These are phyloP conservation scores for Nitzschia palea DNA, from an alignment of 108 stramenopile genomes.

Conservation along the genomic window DNA sequence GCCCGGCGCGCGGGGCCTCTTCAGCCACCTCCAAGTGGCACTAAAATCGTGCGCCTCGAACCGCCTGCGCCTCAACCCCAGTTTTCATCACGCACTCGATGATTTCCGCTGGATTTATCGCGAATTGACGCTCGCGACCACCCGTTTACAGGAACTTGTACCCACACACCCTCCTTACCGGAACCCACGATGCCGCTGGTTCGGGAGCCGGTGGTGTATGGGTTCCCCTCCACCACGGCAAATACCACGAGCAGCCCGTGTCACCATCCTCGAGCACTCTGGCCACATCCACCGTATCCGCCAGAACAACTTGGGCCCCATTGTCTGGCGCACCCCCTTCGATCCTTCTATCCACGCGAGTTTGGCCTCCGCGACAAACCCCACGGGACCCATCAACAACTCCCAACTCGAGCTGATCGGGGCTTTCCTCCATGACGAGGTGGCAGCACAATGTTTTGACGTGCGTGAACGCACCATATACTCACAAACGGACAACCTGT, in stretches of 20 bases:
- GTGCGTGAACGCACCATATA: slow-evolving; percentile 33
- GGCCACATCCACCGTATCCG: not conserved
- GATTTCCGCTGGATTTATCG: not conserved
- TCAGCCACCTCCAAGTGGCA: slow-evolving; percentile 41
- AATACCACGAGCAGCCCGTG: not conserved
- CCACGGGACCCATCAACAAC: slow-evolving; percentile 33
- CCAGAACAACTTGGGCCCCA: slow-evolving; percentile 3
- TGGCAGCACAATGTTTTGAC: slow-evolving; percentile 25
- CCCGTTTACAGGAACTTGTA: slow-evolving; percentile 37
- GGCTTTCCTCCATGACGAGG: slow-evolving; percentile 43
- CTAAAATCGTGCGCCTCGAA: slow-evolving; percentile 31
- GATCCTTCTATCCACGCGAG: slow-evolving; percentile 13
- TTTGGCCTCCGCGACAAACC: slow-evolving; percentile 27
- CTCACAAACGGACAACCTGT: slow-evolving; percentile 31
- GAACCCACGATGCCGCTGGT: slow-evolving; percentile 33
- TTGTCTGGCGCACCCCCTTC: slow-evolving; percentile 44
- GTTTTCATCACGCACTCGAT: not conserved
- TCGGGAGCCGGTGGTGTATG: slow-evolving; percentile 31
- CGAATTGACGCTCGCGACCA: slow-evolving; percentile 15
- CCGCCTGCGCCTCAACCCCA: not conserved
- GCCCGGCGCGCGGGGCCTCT: slow-evolving; percentile 38
- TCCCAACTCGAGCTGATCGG: slow-evolving; percentile 43
- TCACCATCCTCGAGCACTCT: slow-evolving; percentile 16
- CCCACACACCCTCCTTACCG: slow-evolving; percentile 19
- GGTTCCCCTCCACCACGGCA: slow-evolving; percentile 1